phyloP scores from a whole-genome alignment of 2,329 filamentous ascomycete genomes.

The Botrytis fragariae region DNA sequence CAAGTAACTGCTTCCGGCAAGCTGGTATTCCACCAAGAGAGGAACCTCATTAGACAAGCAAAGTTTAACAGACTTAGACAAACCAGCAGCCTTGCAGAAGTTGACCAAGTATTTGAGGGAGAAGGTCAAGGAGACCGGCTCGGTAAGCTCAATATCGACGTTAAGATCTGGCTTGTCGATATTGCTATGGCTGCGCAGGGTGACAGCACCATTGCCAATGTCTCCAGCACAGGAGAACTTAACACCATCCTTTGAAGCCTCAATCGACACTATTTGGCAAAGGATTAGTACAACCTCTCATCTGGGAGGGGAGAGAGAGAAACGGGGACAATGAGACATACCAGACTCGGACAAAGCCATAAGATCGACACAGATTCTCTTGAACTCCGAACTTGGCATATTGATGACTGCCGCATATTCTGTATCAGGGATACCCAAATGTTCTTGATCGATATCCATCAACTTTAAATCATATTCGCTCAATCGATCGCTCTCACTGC shows the following conservation, averaged over 20 bases:
- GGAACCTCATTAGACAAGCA: constrained; percentile 96
- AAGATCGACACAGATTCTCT: constrained; percentile 90
- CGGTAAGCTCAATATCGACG: constrained; percentile 84
- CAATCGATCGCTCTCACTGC: constrained; percentile 78
- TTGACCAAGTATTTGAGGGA: constrained; percentile 99
- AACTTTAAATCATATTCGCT: constrained; percentile 99
- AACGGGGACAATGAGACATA: constrained; percentile 46
- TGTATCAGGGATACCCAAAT: constrained; percentile 97
- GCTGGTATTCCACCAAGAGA: constrained; percentile 85
- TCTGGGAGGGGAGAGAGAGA: background rate
- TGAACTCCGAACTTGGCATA: constrained; percentile 88
- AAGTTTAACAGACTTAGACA: constrained; percentile 81
- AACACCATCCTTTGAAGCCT: constrained; percentile 94
- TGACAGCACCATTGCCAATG: constrained; percentile 93
- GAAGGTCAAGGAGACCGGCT: constrained; percentile 93
- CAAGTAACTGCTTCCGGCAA: constrained; percentile 81
- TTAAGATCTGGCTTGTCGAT: constrained; percentile 85
- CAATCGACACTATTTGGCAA: constrained; percentile 73
- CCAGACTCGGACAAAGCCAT: constrained; percentile 92
- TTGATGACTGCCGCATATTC: constrained; percentile 90
- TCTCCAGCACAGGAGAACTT: constrained; percentile 93
- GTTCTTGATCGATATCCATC: constrained; percentile 99
- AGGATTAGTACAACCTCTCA: constrained; percentile 24
- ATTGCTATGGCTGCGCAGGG: constrained; percentile 82
- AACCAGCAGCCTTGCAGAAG: constrained; percentile 95